phyloP scores from a whole-genome alignment of 1,139 yeast species.

The Yamadazyma buinensis region DNA sequence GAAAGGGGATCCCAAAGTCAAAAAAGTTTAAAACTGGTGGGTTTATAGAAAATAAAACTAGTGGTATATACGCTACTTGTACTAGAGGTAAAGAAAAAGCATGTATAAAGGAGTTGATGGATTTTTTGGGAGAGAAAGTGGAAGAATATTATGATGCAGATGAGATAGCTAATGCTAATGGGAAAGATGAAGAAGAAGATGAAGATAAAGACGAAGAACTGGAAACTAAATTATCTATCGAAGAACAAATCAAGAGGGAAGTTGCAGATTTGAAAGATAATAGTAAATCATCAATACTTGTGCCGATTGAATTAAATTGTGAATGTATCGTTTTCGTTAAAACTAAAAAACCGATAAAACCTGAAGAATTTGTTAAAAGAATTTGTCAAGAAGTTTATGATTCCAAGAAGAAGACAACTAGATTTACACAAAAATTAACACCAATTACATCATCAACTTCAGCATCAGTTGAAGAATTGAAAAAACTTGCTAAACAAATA shows the following conservation, averaged over 20 bases:
- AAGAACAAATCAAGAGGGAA: conserved; percentile 72
- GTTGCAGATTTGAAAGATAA: conserved; percentile 52
- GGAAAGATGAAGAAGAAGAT: conserved; percentile 18
- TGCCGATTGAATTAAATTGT: conserved; percentile 68
- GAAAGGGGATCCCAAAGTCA: conserved; percentile 13
- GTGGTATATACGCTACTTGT: conserved; percentile 86
- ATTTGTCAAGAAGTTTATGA: conserved; percentile 60
- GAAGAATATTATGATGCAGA: conserved; percentile 49
- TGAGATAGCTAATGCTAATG: conserved; percentile 22
- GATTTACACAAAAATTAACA: conserved; percentile 73
- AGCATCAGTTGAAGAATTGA: conserved; percentile 66
- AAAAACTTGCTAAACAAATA: conserved; percentile 52
- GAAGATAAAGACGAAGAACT: conserved; percentile 28
- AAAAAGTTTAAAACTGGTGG: conserved; percentile 49
- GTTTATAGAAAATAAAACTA: conserved; percentile 71
- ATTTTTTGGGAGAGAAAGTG: conserved; percentile 53
- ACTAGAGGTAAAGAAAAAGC: conserved; percentile 71
- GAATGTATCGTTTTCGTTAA: conserved; percentile 86
- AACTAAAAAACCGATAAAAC: conserved; percentile 72
- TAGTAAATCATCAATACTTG: conserved; percentile 47
- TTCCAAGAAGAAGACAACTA: conserved; percentile 52
- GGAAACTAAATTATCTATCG: conserved; percentile 51
- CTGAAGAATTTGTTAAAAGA: conserved; percentile 62
- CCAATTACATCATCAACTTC: conserved; percentile 78
- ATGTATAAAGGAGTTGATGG: conserved; percentile 69